phyloP scores from a whole-genome alignment of 768 basidiomycete genomes.

The Tricholoma saponaceum region DNA sequence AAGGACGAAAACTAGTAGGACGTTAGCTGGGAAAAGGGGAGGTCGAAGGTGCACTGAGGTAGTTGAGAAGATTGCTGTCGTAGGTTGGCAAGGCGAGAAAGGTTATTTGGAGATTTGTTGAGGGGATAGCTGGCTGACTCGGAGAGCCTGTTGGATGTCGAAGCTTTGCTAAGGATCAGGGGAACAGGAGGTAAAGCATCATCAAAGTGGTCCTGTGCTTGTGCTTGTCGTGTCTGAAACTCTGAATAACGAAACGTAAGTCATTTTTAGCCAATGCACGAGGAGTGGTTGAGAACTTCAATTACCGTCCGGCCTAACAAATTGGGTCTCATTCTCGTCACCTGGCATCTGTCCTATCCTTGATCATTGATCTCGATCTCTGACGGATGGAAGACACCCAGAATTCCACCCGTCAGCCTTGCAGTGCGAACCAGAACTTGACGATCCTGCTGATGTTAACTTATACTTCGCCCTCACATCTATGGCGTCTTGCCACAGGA shows the following conservation, averaged over 20 bases:
- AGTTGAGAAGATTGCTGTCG: constrained; percentile 21
- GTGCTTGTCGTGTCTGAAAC: constrained; percentile 5
- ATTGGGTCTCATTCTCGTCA: constrained; percentile 35
- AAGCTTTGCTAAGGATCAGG: constrained; percentile 26
- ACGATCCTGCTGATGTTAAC: constrained; percentile 96
- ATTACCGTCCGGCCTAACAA: constrained; percentile 1
- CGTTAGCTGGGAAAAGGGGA: constrained; percentile 21
- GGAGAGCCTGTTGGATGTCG: constrained; percentile 48
- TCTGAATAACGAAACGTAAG: constrained; percentile 23
- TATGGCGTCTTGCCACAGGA: constrained; percentile 88
- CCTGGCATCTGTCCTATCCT: constrained; percentile 28
- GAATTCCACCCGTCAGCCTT: constrained; percentile 28
- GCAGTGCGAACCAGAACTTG: constrained; percentile 55
- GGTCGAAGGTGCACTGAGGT: neutral
- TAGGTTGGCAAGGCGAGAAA: constrained; percentile 35
- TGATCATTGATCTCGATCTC: constrained; percentile 65
- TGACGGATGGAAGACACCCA: constrained; percentile 46
- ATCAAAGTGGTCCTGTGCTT: constrained; percentile 14
- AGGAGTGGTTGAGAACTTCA: constrained; percentile 15
- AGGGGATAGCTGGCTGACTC: constrained; percentile 50
- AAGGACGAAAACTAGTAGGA: constrained; percentile 30
- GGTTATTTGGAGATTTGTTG: constrained; percentile 57
- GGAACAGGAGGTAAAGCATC: constrained; percentile 20
- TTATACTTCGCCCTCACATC: constrained; percentile 72
- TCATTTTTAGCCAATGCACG: neutral